These are phyloP conservation scores for Xanthoconium purpureum DNA, from an alignment of 768 basidiomycete genomes.

Conservation along the genomic window DNA sequence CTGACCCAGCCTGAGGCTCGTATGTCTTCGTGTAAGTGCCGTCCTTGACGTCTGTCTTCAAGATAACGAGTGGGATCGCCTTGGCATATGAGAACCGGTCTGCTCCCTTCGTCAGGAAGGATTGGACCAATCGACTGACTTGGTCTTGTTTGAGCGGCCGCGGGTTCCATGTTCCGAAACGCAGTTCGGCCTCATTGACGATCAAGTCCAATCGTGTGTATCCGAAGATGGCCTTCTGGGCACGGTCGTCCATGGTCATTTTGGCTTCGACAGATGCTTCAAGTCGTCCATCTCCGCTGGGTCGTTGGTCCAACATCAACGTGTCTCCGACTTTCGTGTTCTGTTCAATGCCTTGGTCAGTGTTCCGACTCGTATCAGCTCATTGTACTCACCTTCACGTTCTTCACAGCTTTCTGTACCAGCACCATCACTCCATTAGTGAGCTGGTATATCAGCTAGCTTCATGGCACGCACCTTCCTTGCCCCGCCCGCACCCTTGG, in stretches of 20 bases:
- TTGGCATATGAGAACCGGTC: background rate
- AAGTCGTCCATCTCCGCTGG: background rate
- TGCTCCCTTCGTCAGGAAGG: background rate
- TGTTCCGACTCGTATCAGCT: no score
- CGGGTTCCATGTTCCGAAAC: background rate
- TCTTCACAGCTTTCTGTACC: no score
- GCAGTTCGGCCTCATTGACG: background rate
- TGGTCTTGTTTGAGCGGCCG: background rate
- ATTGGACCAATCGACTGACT: background rate
- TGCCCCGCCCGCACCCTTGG: no score
- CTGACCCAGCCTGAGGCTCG: background rate
- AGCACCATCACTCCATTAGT: no score
- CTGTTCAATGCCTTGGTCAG: no score
- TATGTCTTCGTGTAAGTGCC: background rate
- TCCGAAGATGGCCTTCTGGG: background rate
- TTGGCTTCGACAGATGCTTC: background rate
- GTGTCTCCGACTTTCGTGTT: no score
- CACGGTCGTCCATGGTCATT: fast-evolving
- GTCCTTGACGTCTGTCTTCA: background rate
- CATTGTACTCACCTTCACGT: no score
- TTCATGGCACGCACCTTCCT: no score
- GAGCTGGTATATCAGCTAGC: no score
- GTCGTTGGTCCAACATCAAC: no score
- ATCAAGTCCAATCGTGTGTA: background rate
- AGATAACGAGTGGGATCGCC: background rate